Evolutionary conservation across 768 basidiomycete species (phyloP).

Genomic region (Vishniacozyma victoriae): DNA sequence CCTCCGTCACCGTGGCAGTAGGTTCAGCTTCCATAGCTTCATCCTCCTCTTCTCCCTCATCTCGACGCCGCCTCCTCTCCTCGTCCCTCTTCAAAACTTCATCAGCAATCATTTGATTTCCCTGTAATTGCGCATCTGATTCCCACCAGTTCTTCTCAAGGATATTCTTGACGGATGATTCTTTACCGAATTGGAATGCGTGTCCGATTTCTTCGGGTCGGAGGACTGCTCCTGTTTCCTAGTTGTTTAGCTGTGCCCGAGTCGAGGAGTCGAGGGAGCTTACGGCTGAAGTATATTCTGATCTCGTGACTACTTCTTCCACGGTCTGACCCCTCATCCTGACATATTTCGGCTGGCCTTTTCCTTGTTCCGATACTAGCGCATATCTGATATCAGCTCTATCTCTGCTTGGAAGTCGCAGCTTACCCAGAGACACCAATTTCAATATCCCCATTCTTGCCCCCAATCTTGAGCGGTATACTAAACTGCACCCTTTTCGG

Average conservation of each 20-base stretch:
- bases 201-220: slow-evolving; percentile 47
- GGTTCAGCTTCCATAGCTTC: slow-evolving; percentile 17
- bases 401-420: neutral
- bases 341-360: slow-evolving; percentile 75
- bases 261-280: slow-evolving; percentile 6
- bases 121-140: slow-evolving; percentile 12
- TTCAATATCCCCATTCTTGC: slow-evolving; percentile 51
- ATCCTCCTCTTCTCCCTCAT: slow-evolving; percentile 37
- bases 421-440: slow-evolving; percentile 48
- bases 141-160: slow-evolving; percentile 44
- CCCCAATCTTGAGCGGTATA: slow-evolving; percentile 71
- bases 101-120: slow-evolving; percentile 27
- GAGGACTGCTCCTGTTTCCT: slow-evolving; percentile 45
- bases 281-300: slow-evolving; percentile 73
- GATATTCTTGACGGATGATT: slow-evolving; percentile 29
- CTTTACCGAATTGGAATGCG: slow-evolving; percentile 47
- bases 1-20: slow-evolving; percentile 5
- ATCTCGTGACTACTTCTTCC: slow-evolving; percentile 70
- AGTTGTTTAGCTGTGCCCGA: neutral
- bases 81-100: slow-evolving; percentile 19
- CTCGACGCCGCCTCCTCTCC: slow-evolving; percentile 38
- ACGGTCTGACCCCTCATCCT: slow-evolving; percentile 66
- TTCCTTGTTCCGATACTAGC: slow-evolving; percentile 79
- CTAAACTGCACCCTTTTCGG: slow-evolving; percentile 78
- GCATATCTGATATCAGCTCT: slow-evolving; percentile 61